phyloP scores from a whole-genome alignment of 352 stramenopile species.

The Phytophthora boehmeriae region DNA sequence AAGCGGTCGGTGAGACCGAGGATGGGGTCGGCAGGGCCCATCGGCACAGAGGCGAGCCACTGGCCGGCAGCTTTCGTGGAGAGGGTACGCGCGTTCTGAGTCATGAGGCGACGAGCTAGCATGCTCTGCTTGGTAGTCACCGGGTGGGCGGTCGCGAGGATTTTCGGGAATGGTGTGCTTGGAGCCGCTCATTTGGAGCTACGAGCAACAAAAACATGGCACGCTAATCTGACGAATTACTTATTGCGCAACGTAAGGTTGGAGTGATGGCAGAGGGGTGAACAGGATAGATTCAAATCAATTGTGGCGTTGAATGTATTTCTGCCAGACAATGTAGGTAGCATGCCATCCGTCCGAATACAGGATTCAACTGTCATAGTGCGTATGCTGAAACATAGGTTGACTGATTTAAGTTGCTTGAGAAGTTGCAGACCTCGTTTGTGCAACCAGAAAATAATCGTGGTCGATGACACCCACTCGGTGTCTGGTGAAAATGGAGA shows the following conservation, averaged over 20 bases:
- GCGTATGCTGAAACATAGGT: no score
- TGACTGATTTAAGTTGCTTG: no score
- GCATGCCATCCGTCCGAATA: no score
- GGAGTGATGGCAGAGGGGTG: background rate
- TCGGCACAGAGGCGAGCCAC: slow-evolving; percentile 88
- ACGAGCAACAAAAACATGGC: slow-evolving; percentile 9
- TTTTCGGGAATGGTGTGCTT: slow-evolving; percentile 37
- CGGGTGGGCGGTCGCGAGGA: slow-evolving; percentile 13
- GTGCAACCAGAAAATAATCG: no score
- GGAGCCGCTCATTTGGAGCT: slow-evolving; percentile 1
- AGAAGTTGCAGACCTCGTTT: no score
- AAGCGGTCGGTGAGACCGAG: slow-evolving; percentile 94
- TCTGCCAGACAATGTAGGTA: no score
- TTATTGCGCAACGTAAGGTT: slow-evolving; percentile 3
- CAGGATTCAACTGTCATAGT: no score
- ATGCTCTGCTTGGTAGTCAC: slow-evolving; percentile 24
- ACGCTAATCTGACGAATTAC: slow-evolving; percentile 31
- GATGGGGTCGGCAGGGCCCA: slow-evolving; percentile 97
- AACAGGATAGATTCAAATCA: background rate
- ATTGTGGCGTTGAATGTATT: no score
- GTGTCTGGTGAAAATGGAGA: no score
- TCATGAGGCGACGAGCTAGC: slow-evolving; percentile 36
- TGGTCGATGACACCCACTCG: no score
- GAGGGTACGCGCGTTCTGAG: slow-evolving; percentile 48
- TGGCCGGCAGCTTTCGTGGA: slow-evolving; percentile 48